A percentile compares a stretch with the other conserved stretches of the same genome.
These are phyloP conservation scores for Biscogniauxia sp. DNA, from an alignment of 2,329 filamentous ascomycete species.

Conservation along the genomic window DNA sequence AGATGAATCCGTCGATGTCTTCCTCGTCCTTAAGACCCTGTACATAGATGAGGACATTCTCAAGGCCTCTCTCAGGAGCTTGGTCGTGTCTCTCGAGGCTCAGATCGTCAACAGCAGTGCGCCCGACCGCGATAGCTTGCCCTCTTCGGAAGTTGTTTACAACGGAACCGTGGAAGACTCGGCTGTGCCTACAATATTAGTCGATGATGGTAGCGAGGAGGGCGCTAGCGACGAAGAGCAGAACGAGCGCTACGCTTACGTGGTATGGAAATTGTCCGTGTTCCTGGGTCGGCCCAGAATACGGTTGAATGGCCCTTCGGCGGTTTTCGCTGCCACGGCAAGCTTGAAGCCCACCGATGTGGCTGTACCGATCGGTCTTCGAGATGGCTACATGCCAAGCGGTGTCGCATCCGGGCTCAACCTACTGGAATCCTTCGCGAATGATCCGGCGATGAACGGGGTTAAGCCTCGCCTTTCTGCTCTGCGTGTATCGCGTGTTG, in stretches of 20 bases:
- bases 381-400: conserved; percentile 67
- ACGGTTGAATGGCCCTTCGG: conserved; percentile 62
- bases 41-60: conserved; percentile 56
- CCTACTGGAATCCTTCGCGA: conserved; percentile 70
- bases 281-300: conserved; percentile 59
- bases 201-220: conserved; percentile 38
- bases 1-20: conserved; percentile 73
- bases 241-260: conserved; percentile 45
- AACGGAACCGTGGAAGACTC: conserved; percentile 50
- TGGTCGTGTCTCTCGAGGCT: conserved; percentile 66
- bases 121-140: conserved; percentile 45
- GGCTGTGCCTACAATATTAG: conserved; percentile 49
- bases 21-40: conserved; percentile 66
- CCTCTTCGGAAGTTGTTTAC: conserved; percentile 59
- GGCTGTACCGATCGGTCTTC: conserved; percentile 39
- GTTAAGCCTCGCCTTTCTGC: conserved; percentile 68
- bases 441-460: conserved; percentile 61
- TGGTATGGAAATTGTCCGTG: conserved; percentile 60
- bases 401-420: conserved; percentile 69
- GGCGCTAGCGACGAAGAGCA: conserved; percentile 22
- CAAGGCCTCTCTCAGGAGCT: conserved; percentile 56
- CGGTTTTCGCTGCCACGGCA: conserved; percentile 63
- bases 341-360: conserved; percentile 54
- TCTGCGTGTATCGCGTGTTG: conserved; percentile 70
- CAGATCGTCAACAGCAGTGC: conserved; percentile 59